Base-by-base conservation (phyloP, 2,329 filamentous ascomycete genomes). In the Colletotrichum brevisporum region DNA sequence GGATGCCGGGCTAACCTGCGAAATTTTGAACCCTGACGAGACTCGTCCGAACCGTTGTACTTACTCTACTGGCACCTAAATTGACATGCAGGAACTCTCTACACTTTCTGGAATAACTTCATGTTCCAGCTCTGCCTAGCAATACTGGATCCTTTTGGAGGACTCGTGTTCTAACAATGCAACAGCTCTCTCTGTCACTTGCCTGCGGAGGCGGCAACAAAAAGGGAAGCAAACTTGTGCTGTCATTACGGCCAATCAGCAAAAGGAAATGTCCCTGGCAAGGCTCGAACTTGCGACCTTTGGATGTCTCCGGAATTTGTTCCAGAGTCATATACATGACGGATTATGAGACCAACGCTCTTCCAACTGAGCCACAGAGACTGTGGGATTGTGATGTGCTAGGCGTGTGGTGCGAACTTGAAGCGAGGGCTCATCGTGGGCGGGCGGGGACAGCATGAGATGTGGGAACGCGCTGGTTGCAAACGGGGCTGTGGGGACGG, bases 261-360 rank as follows among this genome's bases (percentile, higher is more conserved):
- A 57, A 57, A 57, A 57, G 8, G 5, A 43, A 13, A 26, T 47
- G 55, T 58, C 55, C 55, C 43, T 41, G 55, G 55, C 43, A 41
- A 58, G 55, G 55, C 55, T 58, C 55, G 55, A 58, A 58, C 55
- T 58, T 41, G 43, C 55, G 55, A 58, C 55, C 55, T 58, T 58
- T 58, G 55, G 55, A 58, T 58, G 2, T 58, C 55, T 58, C 55
- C 43, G 41, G 41, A 43, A 0, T 48, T 41, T 58, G 24, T 31
- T 58, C 55, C 55, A 58, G 55, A 58, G 55, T 58, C 55, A 58
- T 58, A 58, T 36, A 6, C 41, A 43, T 36, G 24, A 58, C 41
- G 4, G 45, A 31, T 47, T 58, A 58, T 58, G 55, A 58, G 55
- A 58, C 55, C 55, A 58, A 58, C 55, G 55, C 55, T 58, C 55